phyloP scores from a whole-genome alignment of 2,329 filamentous ascomycete species.

The Arthrinium puccinioides region DNA sequence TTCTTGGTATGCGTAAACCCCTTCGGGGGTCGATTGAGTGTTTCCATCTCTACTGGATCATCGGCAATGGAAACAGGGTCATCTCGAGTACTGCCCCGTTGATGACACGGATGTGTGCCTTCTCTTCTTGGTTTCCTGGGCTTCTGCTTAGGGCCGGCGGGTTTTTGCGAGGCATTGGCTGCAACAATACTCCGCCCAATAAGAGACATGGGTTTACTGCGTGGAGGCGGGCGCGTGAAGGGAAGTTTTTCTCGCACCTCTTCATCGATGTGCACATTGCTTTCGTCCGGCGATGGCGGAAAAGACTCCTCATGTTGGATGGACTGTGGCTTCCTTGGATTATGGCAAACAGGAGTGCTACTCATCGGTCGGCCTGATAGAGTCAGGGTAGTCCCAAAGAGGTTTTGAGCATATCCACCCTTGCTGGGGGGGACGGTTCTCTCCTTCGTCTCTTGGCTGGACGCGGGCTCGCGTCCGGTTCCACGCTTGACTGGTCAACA shows the following conservation, averaged over 20 bases:
- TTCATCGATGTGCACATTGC: slow-evolving; percentile 6
- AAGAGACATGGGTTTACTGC: too few species aligned
- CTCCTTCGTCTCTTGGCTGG: slow-evolving; percentile 33
- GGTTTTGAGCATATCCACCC: slow-evolving; percentile 38
- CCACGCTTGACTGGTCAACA: slow-evolving; percentile 12
- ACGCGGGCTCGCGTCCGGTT: slow-evolving; percentile 15
- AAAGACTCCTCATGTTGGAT: slow-evolving; percentile 5
- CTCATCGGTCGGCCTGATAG: slow-evolving; percentile 31
- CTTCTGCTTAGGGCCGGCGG: too few species aligned
- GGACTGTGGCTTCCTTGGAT: slow-evolving; percentile 5
- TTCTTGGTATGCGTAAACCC: too few species aligned
- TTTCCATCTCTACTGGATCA: too few species aligned
- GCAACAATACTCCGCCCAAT: too few species aligned
- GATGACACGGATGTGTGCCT: too few species aligned
- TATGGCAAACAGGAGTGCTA: slow-evolving; percentile 20
- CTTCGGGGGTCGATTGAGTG: too few species aligned
- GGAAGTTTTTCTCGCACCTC: background rate
- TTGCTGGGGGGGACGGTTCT: slow-evolving; percentile 30
- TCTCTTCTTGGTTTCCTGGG: too few species aligned
- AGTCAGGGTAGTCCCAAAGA: slow-evolving; percentile 40
- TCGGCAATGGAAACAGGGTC: too few species aligned
- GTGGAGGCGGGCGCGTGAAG: too few species aligned
- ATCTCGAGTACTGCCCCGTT: too few species aligned
- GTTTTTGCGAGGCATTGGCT: too few species aligned
- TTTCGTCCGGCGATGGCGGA: slow-evolving; percentile 9